A percentile compares a stretch with the other conserved stretches of the same genome.
phyloP scores from a whole-genome alignment of 2,329 filamentous ascomycete genomes.

The Fusarium chaquense region DNA sequence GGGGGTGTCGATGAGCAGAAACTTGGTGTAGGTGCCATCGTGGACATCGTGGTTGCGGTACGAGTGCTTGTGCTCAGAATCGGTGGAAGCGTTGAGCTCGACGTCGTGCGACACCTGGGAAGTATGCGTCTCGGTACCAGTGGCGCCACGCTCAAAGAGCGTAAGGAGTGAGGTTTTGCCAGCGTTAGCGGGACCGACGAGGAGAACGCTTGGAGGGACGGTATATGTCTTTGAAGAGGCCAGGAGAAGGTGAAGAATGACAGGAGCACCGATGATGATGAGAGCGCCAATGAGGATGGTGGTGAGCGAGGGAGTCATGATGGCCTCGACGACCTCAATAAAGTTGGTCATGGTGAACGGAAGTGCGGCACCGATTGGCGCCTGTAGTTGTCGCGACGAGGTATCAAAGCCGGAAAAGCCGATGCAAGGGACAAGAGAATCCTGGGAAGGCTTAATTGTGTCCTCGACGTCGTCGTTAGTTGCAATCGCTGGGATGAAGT shows the following conservation, averaged over 20 bases:
- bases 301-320: constrained; percentile 70
- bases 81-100: constrained; percentile 67
- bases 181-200: constrained; percentile 82
- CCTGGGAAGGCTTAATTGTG: background rate
- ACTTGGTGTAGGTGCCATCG: constrained; percentile 71
- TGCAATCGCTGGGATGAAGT: constrained; percentile 8
- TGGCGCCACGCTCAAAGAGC: constrained; percentile 70
- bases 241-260: constrained; percentile 82
- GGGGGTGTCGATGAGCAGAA: constrained; percentile 87
- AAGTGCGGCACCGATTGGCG: constrained; percentile 32
- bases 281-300: constrained; percentile 76
- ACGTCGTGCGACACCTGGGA: constrained; percentile 63
- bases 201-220: constrained; percentile 79
- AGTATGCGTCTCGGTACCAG: constrained; percentile 64
- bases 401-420: background rate
- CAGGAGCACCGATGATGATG: constrained; percentile 77
- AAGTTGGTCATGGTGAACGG: constrained; percentile 54
- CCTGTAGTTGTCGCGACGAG: constrained; percentile 2
- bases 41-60: constrained; percentile 69
- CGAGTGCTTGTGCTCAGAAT: constrained; percentile 57
- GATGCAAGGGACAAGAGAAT: background rate
- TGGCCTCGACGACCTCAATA: constrained; percentile 60
- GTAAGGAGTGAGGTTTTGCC: constrained; percentile 94
- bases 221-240: constrained; percentile 74
- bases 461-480: background rate